Base-by-base conservation (phyloP, 1,284 basidiomycete genomes). In the Chondrostereum purpureum region DNA sequence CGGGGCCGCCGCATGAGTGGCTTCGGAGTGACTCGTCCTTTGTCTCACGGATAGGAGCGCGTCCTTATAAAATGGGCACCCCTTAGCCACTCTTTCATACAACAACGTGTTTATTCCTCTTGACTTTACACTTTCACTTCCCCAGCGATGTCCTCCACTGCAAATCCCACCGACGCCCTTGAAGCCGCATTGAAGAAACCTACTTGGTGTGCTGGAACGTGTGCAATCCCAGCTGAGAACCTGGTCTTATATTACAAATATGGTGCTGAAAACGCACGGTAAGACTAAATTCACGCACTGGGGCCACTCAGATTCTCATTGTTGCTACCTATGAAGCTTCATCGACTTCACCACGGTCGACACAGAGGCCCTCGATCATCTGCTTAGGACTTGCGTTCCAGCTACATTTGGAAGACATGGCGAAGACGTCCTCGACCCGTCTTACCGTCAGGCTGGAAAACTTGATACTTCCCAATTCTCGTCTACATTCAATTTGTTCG, bases 401-500 rank as follows among this genome's bases (percentile, higher is more conserved):
- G 36, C 36, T 10, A 10, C 36, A 17, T 38, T 38, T 19, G 36
- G 36, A 14, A 8, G 12, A 10, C 10, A 16, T 14, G 36, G 36
- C 19, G 43, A 44, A 13, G 21, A 23, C 22, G 40, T 46, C n/a
- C 22, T 20, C 3, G 39, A 46, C 22, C 37, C 34, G 6, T 45
- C 44, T 10, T 45, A 45, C 17, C 16, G 36, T 16, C n/a, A 33
- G 19, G 37, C 21, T 3, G 21, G 17, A 20, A 40, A 46, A 23
- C 22, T 40, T 17, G 38, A 41, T 6, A n/a, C 37, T 12, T 39
- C 44, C 19, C 37, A 39, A 33, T 45, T 45, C 21, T 10, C 37
- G 3, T 23, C 19, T 13, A 17, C 21, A 14, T 40, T 45, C 16
- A 19, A 45, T 38, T 16, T 38, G 8, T n/a, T 19, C 18, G 36